Percentiles rank a stretch among this genome's conserved stretches.
Conservation (phyloP, 352 stramenopile genomes). For the Phytophthora sp. region DNA sequence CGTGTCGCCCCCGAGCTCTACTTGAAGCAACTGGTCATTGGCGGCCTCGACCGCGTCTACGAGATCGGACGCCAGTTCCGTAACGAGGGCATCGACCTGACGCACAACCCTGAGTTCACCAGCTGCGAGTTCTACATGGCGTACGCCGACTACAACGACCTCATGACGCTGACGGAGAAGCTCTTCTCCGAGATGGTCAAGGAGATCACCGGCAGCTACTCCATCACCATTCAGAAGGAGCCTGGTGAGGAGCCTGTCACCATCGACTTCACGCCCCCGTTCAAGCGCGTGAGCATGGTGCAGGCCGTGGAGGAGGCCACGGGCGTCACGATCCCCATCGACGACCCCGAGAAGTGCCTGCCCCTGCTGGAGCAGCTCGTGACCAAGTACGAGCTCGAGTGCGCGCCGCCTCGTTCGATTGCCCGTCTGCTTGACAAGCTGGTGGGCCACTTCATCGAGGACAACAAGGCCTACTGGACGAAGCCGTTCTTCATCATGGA, state of each 20-base stretch:
- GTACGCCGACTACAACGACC: conserved; percentile 98
- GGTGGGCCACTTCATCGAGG: conserved; percentile 90
- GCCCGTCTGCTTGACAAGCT: conserved; percentile 87
- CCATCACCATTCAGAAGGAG: conserved; percentile 92
- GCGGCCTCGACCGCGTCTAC: conserved; percentile 98
- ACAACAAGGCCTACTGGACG: conserved; percentile 87
- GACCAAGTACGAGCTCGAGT: conserved; percentile 76
- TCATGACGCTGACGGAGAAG: conserved; percentile 97
- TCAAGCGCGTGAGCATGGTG: conserved; percentile 96
- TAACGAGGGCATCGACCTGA: conserved; percentile 98
- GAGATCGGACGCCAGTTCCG: conserved; percentile 99
- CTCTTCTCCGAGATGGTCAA: conserved; percentile 92
- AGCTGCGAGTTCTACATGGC: conserved; percentile 99
- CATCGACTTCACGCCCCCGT: conserved; percentile 95
- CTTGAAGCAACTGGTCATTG: conserved; percentile 98
- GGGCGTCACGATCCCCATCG: conserved; percentile 72
- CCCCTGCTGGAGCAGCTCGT: conserved; percentile 71
- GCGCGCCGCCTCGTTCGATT: conserved; percentile 72
- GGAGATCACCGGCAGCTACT: conserved; percentile 90
- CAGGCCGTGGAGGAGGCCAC: conserved; percentile 73
- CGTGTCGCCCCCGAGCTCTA: conserved; percentile 98
- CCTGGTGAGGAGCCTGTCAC: conserved; percentile 68
- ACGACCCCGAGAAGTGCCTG: conserved; percentile 65
- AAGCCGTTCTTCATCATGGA: conserved; percentile 99
- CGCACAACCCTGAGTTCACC: conserved; percentile 99